Conservation (phyloP, 2,329 filamentous ascomycete species). For the Fusarium graminum region DNA sequence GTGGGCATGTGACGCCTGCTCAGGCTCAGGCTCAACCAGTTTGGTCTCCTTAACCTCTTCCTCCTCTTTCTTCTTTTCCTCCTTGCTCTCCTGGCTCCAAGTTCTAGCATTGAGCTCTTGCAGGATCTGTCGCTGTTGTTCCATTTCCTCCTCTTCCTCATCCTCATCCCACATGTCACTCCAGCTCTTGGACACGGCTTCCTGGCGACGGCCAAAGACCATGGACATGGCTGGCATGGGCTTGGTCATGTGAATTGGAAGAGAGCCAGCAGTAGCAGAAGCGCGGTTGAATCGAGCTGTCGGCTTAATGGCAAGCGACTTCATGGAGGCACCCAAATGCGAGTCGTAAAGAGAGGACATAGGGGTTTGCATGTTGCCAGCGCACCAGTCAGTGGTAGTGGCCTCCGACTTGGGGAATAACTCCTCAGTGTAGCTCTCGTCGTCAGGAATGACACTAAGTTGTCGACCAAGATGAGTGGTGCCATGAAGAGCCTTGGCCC, state of each 20-base stretch:
- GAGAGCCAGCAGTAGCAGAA: constrained; percentile 74
- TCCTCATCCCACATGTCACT: constrained; percentile 98
- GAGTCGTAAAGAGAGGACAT: constrained; percentile 88
- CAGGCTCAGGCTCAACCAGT: constrained; percentile 30
- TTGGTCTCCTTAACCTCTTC: constrained; percentile 41
- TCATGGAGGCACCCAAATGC: constrained; percentile 83
- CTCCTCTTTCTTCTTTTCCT: constrained; percentile 43
- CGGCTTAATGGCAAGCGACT: constrained; percentile 72
- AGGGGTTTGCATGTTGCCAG: constrained; percentile 79
- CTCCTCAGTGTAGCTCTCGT: constrained; percentile 84
- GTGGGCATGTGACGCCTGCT: constrained; percentile 44
- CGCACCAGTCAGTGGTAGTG: constrained; percentile 81
- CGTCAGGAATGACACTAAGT: constrained; percentile 86
- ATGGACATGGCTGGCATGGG: constrained; percentile 81
- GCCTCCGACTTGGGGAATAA: constrained; percentile 84
- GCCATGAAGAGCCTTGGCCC: constrained; percentile 89
- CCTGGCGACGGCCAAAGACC: constrained; percentile 82
- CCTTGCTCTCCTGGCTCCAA: constrained; percentile 81
- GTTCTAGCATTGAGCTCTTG: constrained; percentile 79
- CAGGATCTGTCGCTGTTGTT: constrained; percentile 64
- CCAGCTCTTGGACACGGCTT: constrained; percentile 96
- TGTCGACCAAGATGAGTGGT: constrained; percentile 82
- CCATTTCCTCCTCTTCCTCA: constrained; percentile 75
- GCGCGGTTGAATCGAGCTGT: constrained; percentile 58
- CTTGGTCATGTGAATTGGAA: constrained; percentile 84